Conservation (phyloP, 768 basidiomycete genomes). For the Boletus insuetus region DNA sequence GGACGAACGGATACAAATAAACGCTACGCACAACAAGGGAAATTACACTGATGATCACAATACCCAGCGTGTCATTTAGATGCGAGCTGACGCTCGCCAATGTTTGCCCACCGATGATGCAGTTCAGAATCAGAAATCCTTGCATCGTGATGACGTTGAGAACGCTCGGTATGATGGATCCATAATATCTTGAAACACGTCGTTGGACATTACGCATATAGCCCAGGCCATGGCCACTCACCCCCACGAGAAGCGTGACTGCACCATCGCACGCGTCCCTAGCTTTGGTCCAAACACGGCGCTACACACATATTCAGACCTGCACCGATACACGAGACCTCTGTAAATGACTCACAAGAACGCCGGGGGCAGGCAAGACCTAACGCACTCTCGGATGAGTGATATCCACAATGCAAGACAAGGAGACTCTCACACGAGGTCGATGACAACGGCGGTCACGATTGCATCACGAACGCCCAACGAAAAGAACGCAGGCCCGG, state of each 20-base stretch:
- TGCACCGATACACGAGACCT: not conserved
- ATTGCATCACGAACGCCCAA: conserved; percentile 44
- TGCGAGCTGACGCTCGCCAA: conserved; percentile 45
- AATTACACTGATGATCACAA: conserved; percentile 33
- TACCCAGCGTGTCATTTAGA: conserved; percentile 30
- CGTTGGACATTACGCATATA: not conserved
- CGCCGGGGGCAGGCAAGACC: conserved; percentile 35
- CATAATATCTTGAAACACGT: conserved; percentile 35
- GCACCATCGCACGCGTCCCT: conserved; percentile 58
- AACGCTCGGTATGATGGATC: conserved; percentile 38
- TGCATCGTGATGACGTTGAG: conserved; percentile 51
- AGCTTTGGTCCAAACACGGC: conserved; percentile 53
- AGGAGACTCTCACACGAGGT: conserved; percentile 37
- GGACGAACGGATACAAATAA: not conserved
- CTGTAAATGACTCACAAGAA: conserved; percentile 32
- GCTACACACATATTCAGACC: conserved; percentile 23
- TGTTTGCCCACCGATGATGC: conserved; percentile 62
- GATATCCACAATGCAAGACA: not conserved
- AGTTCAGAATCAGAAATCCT: conserved; percentile 58
- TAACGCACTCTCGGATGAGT: conserved; percentile 13
- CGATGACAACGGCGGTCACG: conserved; percentile 40
- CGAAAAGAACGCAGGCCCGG: conserved; percentile 49
- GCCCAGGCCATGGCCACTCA: conserved; percentile 24
- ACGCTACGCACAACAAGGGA: conserved; percentile 27
- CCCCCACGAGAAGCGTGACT: conserved; percentile 54